phyloP scores from a whole-genome alignment of 192 early-diverging fungal genomes.

The Coemansia sp. region DNA sequence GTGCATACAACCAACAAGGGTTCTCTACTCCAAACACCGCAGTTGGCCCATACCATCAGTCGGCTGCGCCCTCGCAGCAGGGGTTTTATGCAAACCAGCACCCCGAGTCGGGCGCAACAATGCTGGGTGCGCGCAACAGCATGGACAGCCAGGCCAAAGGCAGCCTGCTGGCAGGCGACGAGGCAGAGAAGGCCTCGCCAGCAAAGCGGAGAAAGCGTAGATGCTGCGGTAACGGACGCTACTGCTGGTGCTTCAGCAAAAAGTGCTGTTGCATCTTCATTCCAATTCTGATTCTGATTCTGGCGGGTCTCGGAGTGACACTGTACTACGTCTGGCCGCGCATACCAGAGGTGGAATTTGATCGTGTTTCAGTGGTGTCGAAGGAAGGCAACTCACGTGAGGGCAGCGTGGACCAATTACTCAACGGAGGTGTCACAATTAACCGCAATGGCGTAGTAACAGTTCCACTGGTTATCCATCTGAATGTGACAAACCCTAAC shows the following conservation, averaged over 20 bases:
- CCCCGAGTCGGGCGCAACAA: slow-evolving; percentile 23
- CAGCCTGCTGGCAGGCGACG: slow-evolving; percentile 11
- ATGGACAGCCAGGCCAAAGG: background rate
- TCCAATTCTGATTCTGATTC: slow-evolving; percentile 36
- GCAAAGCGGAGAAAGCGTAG: slow-evolving; percentile 22
- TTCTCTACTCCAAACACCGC: slow-evolving; percentile 7
- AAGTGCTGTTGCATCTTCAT: slow-evolving; percentile 48
- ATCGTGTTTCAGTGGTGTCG: slow-evolving; percentile 28
- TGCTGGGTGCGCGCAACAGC: background rate
- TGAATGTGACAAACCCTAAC: slow-evolving; percentile 57
- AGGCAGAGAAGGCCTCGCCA: slow-evolving; percentile 12
- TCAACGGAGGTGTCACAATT: slow-evolving; percentile 24
- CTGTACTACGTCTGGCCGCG: slow-evolving; percentile 55
- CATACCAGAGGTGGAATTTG: slow-evolving; percentile 42
- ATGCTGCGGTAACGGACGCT: slow-evolving; percentile 52
- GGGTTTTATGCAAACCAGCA: slow-evolving; percentile 17
- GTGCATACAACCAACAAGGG: slow-evolving; percentile 8
- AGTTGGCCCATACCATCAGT: background rate
- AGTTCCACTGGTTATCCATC: slow-evolving; percentile 53
- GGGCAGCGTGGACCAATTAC: slow-evolving; percentile 21
- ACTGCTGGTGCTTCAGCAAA: slow-evolving; percentile 53
- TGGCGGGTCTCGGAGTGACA: slow-evolving; percentile 49
- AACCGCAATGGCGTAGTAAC: slow-evolving; percentile 51
- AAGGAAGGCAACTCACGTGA: background rate
- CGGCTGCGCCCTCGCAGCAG: background rate